Evolutionary conservation across 805 yeast species (phyloP).

Genomic region (Candida stauntonica): DNA sequence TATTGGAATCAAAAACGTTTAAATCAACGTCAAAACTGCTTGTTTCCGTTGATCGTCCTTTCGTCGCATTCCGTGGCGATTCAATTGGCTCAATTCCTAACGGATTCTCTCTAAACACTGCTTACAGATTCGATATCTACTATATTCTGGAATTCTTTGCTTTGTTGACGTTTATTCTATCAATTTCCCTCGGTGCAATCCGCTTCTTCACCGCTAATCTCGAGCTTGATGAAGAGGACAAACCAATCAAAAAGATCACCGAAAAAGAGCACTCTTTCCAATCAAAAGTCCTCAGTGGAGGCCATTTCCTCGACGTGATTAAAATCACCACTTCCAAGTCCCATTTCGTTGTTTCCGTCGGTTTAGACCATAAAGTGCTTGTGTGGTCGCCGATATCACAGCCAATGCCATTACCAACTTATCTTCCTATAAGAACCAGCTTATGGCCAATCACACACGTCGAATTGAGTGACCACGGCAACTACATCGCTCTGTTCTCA

Average conservation of each 20-base stretch:
- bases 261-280: conserved; percentile 24
- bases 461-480: conserved; percentile 54
- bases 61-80: conserved; percentile 16
- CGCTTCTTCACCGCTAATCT: conserved; percentile 31
- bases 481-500: conserved; percentile 51
- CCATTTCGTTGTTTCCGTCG: conserved; percentile 65
- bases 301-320: conserved; percentile 62
- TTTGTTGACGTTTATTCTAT: conserved; percentile 45
- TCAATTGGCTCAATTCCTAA: not conserved
- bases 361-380: conserved; percentile 65
- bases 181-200: conserved; percentile 43
- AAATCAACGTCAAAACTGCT: conserved; percentile 7
- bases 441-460: conserved; percentile 62
- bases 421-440: conserved; percentile 37
- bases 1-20: conserved; percentile 8
- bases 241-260: conserved; percentile 10
- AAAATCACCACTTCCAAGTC: conserved; percentile 53
- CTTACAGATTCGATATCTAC: conserved; percentile 43
- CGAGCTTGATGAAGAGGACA: conserved; percentile 19
- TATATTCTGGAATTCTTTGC: conserved; percentile 55
- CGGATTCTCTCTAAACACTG: conserved; percentile 23
- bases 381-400: conserved; percentile 67
- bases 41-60: conserved; percentile 28
- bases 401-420: conserved; percentile 44
- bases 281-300: conserved; percentile 41